These are phyloP conservation scores for Nematodospora anomalae DNA, from an alignment of 1,139 yeast genomes.

Conservation along the genomic window DNA sequence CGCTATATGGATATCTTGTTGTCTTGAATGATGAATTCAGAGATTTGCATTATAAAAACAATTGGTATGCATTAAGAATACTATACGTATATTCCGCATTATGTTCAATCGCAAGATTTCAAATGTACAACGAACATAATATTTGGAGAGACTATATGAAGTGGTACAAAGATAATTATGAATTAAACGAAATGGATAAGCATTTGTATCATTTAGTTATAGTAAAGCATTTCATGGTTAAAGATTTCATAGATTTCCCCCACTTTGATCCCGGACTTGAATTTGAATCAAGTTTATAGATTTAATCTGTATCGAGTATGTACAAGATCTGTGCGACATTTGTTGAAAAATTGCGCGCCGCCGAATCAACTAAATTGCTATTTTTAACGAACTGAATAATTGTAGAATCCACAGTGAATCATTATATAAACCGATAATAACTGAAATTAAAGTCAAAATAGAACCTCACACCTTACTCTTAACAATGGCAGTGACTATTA, in stretches of 20 bases:
- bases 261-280: slow-evolving; percentile 1
- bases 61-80: slow-evolving; percentile 27
- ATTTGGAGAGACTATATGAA: slow-evolving; percentile 30
- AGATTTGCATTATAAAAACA: slow-evolving; percentile 19
- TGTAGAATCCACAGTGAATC: too few relatives aligned
- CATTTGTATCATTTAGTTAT: slow-evolving; percentile 1
- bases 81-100: slow-evolving; percentile 25
- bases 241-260: slow-evolving; percentile 1
- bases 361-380: too few relatives aligned
- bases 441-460: too few relatives aligned
- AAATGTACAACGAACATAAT: slow-evolving; percentile 19
- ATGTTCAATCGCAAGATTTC: slow-evolving; percentile 22
- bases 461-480: too few relatives aligned
- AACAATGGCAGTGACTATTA: too few relatives aligned
- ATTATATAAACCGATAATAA: too few relatives aligned
- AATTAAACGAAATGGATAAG: not conserved
- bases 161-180: slow-evolving; percentile 21
- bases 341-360: too few relatives aligned
- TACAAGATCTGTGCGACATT: too few relatives aligned
- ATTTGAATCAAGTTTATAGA: not conserved
- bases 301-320: too few relatives aligned
- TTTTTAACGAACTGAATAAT: too few relatives aligned
- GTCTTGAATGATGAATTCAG: slow-evolving; percentile 20
- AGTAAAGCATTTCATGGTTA: slow-evolving; percentile 1
- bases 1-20: slow-evolving; percentile 30